Percentiles rank a stretch among this genome's conserved stretches.
These are phyloP conservation scores for Wallacemonas rigidus DNA, from an alignment of 208 protist genomes.

Conservation along the genomic window DNA sequence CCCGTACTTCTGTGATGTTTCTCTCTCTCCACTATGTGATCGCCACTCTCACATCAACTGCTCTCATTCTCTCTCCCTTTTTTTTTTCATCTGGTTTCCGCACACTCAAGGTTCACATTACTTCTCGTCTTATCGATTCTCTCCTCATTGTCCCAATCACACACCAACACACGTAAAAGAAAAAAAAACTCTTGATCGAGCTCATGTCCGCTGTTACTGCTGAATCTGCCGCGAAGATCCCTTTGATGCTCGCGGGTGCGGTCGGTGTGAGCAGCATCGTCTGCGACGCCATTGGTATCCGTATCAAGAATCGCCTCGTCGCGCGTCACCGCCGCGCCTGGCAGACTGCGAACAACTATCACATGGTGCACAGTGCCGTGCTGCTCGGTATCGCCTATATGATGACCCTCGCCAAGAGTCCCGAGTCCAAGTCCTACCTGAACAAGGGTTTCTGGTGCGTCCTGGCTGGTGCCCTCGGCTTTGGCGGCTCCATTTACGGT, in stretches of 20 bases:
- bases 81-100: too few relatives aligned
- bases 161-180: not conserved
- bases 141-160: not conserved
- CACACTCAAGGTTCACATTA: too few relatives aligned
- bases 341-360: slow-evolving; percentile 54
- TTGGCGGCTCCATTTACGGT: slow-evolving; percentile 73
- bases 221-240: slow-evolving; percentile 14
- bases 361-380: slow-evolving; percentile 43
- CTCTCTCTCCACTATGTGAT: too few relatives aligned
- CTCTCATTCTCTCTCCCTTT: too few relatives aligned
- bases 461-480: slow-evolving; percentile 47
- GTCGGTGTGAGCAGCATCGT: slow-evolving; percentile 37
- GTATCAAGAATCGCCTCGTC: slow-evolving; percentile 33
- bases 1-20: too few relatives aligned
- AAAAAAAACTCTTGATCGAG: not conserved
- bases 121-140: too few relatives aligned
- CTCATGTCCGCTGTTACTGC: slow-evolving; percentile 10
- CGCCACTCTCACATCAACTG: too few relatives aligned
- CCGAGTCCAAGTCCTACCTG: slow-evolving; percentile 34
- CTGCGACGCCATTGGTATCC: slow-evolving; percentile 27
- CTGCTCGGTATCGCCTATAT: slow-evolving; percentile 38
- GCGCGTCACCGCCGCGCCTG: slow-evolving; percentile 48
- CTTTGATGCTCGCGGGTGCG: slow-evolving; percentile 32
- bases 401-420: slow-evolving; percentile 28
- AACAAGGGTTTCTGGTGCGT: slow-evolving; percentile 57